Evolutionary conservation across 768 basidiomycete genomes (phyloP).

Genomic region (Coprinopsis marcescibilis): DNA sequence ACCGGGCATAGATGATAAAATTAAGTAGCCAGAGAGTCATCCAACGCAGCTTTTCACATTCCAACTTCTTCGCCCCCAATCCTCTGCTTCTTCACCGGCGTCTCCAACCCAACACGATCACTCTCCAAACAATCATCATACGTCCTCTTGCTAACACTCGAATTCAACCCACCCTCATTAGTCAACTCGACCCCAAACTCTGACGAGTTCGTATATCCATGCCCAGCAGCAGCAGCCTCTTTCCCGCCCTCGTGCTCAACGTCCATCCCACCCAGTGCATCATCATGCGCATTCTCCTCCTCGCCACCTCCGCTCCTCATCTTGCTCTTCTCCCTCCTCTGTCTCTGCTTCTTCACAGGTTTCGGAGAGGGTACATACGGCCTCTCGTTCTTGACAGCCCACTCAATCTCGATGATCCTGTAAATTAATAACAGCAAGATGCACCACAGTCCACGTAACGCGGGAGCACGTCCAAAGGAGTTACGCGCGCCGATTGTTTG

Average conservation of each 20-base stretch:
- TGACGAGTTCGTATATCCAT: constrained; percentile 13
- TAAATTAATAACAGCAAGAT: no score
- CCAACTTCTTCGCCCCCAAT: constrained; percentile 11
- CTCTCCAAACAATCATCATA: constrained; percentile 21
- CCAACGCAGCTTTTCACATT: constrained; percentile 13
- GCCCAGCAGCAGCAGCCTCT: constrained; percentile 8
- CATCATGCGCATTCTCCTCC: constrained; percentile 1
- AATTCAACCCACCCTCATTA: constrained; percentile 19
- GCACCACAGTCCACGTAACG: no score
- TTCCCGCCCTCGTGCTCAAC: constrained; percentile 16
- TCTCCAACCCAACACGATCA: constrained; percentile 18
- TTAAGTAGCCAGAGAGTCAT: no score
- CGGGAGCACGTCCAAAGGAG: no score
- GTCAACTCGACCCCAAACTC: constrained; percentile 42
- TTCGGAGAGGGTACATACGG: constrained; percentile 56
- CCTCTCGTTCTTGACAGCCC: constrained; percentile 60
- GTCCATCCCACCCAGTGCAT: constrained; percentile 19
- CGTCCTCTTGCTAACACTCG: constrained; percentile 24
- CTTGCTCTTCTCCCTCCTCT: constrained; percentile 23
- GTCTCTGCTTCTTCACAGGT: constrained; percentile 30
- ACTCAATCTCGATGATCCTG: constrained; percentile 82
- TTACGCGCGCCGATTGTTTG: no score
- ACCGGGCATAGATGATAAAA: no score
- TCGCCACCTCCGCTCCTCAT: constrained; percentile 22
- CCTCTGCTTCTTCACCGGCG: constrained; percentile 31